A percentile compares a stretch with the other conserved stretches of the same genome.
Conservation (phyloP, 2,329 filamentous ascomycete species). For the Aspergillus sp. region DNA sequence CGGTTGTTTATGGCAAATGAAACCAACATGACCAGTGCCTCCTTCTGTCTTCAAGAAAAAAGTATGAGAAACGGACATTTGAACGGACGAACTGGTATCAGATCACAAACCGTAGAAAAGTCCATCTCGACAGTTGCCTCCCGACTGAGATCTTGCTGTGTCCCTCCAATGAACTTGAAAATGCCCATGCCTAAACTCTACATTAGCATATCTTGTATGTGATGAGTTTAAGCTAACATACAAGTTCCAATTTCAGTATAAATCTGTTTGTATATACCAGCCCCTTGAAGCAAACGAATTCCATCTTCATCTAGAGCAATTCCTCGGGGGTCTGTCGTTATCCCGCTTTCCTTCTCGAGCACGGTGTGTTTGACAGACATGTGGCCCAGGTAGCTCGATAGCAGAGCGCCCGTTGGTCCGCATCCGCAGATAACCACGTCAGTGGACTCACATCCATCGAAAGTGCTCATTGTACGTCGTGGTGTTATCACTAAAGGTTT, state of each 20-base stretch:
- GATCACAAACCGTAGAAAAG: constrained; percentile 15
- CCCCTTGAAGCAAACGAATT: constrained; percentile 28
- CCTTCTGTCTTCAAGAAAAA: constrained; percentile 23
- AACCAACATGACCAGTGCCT: constrained; percentile 31
- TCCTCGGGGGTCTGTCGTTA: constrained; percentile 34
- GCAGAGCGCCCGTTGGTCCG: constrained; percentile 32
- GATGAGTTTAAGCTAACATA: constrained; percentile 3
- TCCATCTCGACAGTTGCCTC: constrained; percentile 28
- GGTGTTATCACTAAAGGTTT: not conserved
- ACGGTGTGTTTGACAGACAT: constrained; percentile 26
- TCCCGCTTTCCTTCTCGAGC: constrained; percentile 29
- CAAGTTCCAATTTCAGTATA: constrained; percentile 30
- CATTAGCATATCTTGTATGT: not conserved
- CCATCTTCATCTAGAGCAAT: constrained; percentile 36
- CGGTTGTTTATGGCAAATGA: constrained; percentile 33
- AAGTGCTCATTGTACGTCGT: not conserved
- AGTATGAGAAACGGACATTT: not conserved
- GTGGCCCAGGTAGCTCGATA: constrained; percentile 27
- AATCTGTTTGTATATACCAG: constrained; percentile 29
- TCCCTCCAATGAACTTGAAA: constrained; percentile 28
- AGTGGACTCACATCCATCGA: constrained; percentile 19
- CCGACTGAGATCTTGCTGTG: constrained; percentile 17
- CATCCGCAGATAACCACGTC: constrained; percentile 36
- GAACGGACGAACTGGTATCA: not conserved
- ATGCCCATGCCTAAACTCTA: constrained; percentile 19